Percentiles rank a stretch among this genome's conserved stretches.
These are phyloP conservation scores for Populus hybrid DNA, from an alignment of 441 rosid species.

Conservation along the genomic window DNA sequence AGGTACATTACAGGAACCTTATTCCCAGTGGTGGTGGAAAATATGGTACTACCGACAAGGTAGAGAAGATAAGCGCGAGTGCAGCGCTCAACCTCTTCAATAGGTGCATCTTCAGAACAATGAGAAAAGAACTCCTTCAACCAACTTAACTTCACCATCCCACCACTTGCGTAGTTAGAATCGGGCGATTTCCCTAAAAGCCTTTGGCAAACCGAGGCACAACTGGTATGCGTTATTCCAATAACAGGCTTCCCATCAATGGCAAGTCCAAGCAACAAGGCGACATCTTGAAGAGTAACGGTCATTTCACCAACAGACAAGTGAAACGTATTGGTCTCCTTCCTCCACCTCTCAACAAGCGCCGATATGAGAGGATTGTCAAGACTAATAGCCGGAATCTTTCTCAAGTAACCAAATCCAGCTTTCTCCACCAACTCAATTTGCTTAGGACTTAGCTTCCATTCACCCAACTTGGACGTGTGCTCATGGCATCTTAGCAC, in stretches of 20 bases:
- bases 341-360: conserved; percentile 94
- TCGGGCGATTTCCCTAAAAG: conserved; percentile 73
- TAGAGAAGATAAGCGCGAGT: conserved; percentile 94
- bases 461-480: conserved; percentile 90
- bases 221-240: conserved; percentile 77
- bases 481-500: conserved; percentile 99
- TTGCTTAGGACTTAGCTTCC: conserved; percentile 76
- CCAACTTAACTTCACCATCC: conserved; percentile 99
- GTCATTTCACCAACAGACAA: conserved; percentile 92
- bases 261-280: conserved; percentile 76
- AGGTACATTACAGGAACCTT: conserved; percentile 99
- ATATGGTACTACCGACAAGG: conserved; percentile 93
- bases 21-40: conserved; percentile 97
- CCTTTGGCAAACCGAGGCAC: conserved; percentile 59
- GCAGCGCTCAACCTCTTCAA: conserved; percentile 61
- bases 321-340: conserved; percentile 96
- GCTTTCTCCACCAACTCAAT: conserved; percentile 82
- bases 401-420: conserved; percentile 83
- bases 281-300: conserved; percentile 81
- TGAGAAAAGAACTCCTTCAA: conserved; percentile 83
- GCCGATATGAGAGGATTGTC: conserved; percentile 98
- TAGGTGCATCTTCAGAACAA: conserved; percentile 62
- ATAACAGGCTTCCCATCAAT: conserved; percentile 95
- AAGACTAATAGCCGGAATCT: conserved; percentile 92
- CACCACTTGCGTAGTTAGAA: conserved; percentile 74